Percentiles rank a stretch among this genome's conserved stretches.
These are phyloP conservation scores for Rehmannia glutinosa DNA, from an alignment of 257 asterid genomes.

Conservation along the genomic window DNA sequence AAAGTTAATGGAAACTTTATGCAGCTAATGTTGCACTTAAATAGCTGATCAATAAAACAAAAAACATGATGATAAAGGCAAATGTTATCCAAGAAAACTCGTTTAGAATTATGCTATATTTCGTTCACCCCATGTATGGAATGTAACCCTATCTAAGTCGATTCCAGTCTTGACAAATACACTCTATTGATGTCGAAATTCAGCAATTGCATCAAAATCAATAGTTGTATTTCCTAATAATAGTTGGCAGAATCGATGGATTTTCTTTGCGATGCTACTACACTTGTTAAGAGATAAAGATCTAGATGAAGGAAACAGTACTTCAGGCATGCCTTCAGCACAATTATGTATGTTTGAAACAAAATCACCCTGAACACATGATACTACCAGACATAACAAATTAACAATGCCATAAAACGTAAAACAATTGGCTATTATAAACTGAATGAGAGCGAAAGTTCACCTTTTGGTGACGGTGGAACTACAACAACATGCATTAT, in stretches of 20 bases:
- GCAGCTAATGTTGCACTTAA: too few relatives aligned
- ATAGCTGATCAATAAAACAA: background rate
- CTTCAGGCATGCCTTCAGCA: too few relatives aligned
- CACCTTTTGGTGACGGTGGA: conserved; percentile 66
- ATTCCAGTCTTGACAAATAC: background rate
- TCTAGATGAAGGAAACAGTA: too few relatives aligned
- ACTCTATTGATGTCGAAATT: too few relatives aligned
- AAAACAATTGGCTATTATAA: background rate
- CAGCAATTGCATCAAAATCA: background rate
- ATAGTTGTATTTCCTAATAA: too few relatives aligned
- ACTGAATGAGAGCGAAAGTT: background rate
- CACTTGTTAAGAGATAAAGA: too few relatives aligned
- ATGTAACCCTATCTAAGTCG: too few relatives aligned
- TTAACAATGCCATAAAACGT: too few relatives aligned
- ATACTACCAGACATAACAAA: background rate
- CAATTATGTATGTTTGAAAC: background rate
- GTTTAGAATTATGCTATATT: background rate
- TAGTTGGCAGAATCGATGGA: too few relatives aligned
- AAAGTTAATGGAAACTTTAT: too few relatives aligned
- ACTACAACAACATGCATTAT: conserved; percentile 64
- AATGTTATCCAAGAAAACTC: background rate
- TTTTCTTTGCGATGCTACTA: too few relatives aligned
- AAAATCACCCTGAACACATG: background rate
- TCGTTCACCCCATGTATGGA: too few relatives aligned
- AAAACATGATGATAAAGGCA: background rate